Percentiles rank a stretch among this genome's conserved stretches.
Evolutionary conservation across 495 filamentous ascomycete genomes (phyloP).

Genomic region (Jackrogersella minutella): DNA sequence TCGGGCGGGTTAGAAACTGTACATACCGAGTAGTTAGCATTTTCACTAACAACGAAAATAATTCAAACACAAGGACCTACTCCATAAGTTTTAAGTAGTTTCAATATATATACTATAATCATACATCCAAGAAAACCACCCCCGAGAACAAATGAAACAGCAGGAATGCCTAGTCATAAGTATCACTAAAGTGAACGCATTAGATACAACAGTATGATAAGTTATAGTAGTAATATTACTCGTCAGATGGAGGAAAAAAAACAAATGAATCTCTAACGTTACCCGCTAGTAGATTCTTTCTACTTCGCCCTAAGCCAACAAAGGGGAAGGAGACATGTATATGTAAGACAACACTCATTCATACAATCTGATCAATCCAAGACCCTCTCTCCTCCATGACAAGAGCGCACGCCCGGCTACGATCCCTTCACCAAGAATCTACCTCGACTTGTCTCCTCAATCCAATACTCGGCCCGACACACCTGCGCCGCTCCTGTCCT

Average conservation of each 20-base stretch:
- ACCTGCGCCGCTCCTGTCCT: conserved; percentile 76
- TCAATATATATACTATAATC: too few relatives aligned
- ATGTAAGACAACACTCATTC: conserved; percentile 34
- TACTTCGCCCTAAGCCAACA: conserved; percentile 19
- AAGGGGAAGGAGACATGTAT: conserved; percentile 3
- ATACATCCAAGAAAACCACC: too few relatives aligned
- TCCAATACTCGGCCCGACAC: conserved; percentile 74
- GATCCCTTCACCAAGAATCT: neutral
- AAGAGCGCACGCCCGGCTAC: neutral
- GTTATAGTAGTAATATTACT: conserved; percentile 15
- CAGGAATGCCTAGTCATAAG: too few relatives aligned
- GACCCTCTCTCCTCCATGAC: neutral
- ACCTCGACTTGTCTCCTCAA: conserved; percentile 34
- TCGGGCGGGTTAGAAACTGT: too few relatives aligned
- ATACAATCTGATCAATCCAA: conserved; percentile 42
- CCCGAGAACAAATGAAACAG: too few relatives aligned
- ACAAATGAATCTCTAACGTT: conserved; percentile 8
- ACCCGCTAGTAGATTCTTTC: conserved; percentile 24
- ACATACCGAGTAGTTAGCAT: too few relatives aligned
- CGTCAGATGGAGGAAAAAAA: conserved; percentile 16
- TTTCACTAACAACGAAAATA: too few relatives aligned
- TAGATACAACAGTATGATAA: conserved; percentile 13
- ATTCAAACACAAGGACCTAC: too few relatives aligned
- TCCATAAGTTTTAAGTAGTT: too few relatives aligned
- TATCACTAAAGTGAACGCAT: neutral